phyloP scores from a whole-genome alignment of 495 filamentous ascomycete species.

The Poronia punctata region DNA sequence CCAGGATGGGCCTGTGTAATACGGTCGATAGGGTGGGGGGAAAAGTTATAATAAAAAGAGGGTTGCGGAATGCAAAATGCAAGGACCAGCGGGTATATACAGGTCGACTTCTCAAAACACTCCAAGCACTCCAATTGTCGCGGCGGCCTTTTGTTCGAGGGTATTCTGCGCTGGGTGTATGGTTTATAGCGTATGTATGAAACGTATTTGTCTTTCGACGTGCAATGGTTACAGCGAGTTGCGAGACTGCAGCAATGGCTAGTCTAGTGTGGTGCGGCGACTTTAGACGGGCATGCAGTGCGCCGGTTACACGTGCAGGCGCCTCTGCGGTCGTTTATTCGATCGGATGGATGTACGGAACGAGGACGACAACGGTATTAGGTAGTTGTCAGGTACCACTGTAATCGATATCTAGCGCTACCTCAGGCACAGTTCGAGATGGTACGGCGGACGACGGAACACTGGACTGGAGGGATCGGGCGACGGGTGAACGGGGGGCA shows the following conservation, averaged over 20 bases:
- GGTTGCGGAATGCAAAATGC: too few relatives aligned
- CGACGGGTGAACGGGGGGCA: not conserved
- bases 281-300: slow-evolving; percentile 26
- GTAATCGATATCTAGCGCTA: not conserved
- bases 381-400: not conserved
- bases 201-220: slow-evolving; percentile 16
- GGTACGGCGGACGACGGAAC: slow-evolving; percentile 7
- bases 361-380: slow-evolving; percentile 9
- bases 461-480: too few relatives aligned
- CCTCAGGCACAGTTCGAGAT: slow-evolving; percentile 7
- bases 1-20: too few relatives aligned
- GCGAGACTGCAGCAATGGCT: slow-evolving; percentile 14
- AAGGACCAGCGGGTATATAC: too few relatives aligned
- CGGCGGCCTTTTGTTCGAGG: not conserved
- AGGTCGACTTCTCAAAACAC: too few relatives aligned
- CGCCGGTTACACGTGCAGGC: slow-evolving; percentile 26
- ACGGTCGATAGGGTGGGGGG: too few relatives aligned
- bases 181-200: not conserved
- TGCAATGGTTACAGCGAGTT: slow-evolving; percentile 23
- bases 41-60: too few relatives aligned
- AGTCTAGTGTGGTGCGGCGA: slow-evolving; percentile 3
- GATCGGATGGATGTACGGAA: slow-evolving; percentile 25
- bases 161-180: slow-evolving; percentile 1
- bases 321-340: slow-evolving; percentile 23
- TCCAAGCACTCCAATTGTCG: slow-evolving; percentile 6